phyloP scores from a whole-genome alignment of 1,284 basidiomycete genomes.

The Microbotryum silenes-acaulis region DNA sequence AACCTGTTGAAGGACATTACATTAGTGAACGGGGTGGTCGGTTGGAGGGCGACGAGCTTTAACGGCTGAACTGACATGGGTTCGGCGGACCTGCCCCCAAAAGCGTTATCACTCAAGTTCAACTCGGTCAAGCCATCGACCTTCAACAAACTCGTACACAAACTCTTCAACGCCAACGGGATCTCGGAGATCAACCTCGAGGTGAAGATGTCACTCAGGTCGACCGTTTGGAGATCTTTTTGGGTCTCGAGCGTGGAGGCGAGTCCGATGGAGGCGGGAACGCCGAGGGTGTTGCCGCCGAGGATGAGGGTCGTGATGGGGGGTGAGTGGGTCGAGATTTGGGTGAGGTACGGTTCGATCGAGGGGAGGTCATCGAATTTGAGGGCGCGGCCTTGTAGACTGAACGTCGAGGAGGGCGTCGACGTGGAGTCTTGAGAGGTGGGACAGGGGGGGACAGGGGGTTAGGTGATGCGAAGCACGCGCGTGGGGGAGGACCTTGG shows the following conservation, averaged over 20 bases:
- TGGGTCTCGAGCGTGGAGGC: constrained; percentile 71
- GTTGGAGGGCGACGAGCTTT: too few species aligned
- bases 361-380: constrained; percentile 76
- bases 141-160: constrained; percentile 77
- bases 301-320: constrained; percentile 39
- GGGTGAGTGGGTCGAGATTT: constrained; percentile 32
- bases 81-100: constrained; percentile 89
- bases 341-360: constrained; percentile 61
- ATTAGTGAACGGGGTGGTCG: too few species aligned
- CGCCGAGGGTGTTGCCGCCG: constrained; percentile 92
- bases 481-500: not conserved
- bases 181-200: constrained; percentile 93
- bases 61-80: constrained; percentile 58
- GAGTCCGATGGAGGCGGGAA: constrained; percentile 80
- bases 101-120: constrained; percentile 92
- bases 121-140: constrained; percentile 76
- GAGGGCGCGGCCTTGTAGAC: constrained; percentile 64
- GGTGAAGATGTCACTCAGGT: constrained; percentile 97
- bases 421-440: constrained; percentile 9
- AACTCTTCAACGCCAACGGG: constrained; percentile 75
- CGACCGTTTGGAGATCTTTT: constrained; percentile 70
- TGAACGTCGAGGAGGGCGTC: constrained; percentile 41
- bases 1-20: constrained; percentile 14
- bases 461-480: not conserved
- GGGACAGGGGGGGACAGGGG: not conserved